Base-by-base conservation (phyloP, 768 basidiomycete genomes). In the Hemileccinum rubropunctum region DNA sequence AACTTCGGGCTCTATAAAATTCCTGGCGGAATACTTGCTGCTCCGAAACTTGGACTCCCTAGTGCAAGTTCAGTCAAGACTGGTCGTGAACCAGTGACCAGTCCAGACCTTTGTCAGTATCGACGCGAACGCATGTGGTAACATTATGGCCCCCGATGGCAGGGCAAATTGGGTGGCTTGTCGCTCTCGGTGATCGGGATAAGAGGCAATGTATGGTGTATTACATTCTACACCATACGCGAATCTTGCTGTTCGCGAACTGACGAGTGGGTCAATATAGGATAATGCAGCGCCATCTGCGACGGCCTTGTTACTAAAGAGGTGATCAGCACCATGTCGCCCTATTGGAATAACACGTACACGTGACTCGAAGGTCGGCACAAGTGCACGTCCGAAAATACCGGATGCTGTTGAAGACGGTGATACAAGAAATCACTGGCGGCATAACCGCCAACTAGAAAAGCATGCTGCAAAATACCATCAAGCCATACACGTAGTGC, bases 401-500 rank as follows among this genome's bases (percentile, higher is more conserved):
- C 58, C 1, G 78, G 58, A 1, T 65, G 58, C n/a, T 63, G 57
- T 17, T 73, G 70, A 15, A 83, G 71, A 27, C 67, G 64, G 11
- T 52, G 51, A 45, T 72, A 78, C 14, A 81, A 56, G 63, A 69
- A 79, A 21, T 74, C 72, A 44, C 71, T 79, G 9, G 76, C 73
- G 0, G 74, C 73, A 52, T 78, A 80, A 0, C 78, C 77, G 3
- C 79, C 78, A 1, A 80, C 78, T 2, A 83, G 69, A 40, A 78
- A 71, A 17, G 73, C 68, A 12, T 67, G 47, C 69, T 69, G 30
- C 34, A 38, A 21, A 11, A 11, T 18, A 30, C 18, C 17, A n/a
- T 17, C n/a, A 33, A 17, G 8, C 3, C 9, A 18, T 18, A 20
- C 37, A 12, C 17, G n/a, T 21, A 21, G 37, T 4, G 4, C 23